Conservation (phyloP, 1,284 basidiomycete genomes). For the Trichosporon coremiiforme region DNA sequence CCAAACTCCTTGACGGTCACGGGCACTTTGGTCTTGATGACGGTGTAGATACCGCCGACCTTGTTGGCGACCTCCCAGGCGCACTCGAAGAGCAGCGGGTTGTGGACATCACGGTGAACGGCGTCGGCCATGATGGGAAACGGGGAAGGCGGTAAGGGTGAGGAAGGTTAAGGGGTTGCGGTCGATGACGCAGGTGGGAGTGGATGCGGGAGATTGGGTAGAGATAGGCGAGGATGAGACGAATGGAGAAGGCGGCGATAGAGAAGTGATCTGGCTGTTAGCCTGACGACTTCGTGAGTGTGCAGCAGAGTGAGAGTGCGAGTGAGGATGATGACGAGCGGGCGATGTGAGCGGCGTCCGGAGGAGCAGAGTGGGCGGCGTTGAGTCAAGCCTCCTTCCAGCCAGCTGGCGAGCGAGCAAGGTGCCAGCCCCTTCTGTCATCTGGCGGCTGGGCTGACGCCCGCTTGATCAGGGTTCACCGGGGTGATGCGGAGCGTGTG, state of each 20-base stretch:
- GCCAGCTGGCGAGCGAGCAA: neutral
- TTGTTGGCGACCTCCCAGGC: slow-evolving; percentile 97
- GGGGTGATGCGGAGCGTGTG: slow-evolving; percentile 4
- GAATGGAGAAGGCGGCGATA: neutral
- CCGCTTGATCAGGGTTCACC: neutral
- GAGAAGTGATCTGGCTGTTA: neutral
- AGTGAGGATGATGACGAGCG: neutral
- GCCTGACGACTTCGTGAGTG: neutral
- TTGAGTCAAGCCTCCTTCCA: neutral
- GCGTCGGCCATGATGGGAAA: slow-evolving; percentile 18
- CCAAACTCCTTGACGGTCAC: slow-evolving; percentile 88
- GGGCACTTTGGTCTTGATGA: slow-evolving; percentile 98
- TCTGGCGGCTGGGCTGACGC: neutral
- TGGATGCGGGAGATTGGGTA: neutral
- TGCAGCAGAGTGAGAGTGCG: neutral
- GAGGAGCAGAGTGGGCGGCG: neutral
- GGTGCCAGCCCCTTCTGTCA: slow-evolving; percentile 3
- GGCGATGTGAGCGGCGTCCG: neutral
- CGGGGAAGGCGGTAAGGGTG: neutral
- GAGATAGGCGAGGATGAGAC: slow-evolving; percentile 1
- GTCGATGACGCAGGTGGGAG: neutral
- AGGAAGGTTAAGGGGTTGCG: neutral
- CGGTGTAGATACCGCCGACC: slow-evolving; percentile 98
- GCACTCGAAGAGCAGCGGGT: slow-evolving; percentile 80
- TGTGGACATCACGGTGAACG: slow-evolving; percentile 68